Conservation (phyloP, 371 early-diverging fungal genomes). For the Rhizopus microsporus region DNA sequence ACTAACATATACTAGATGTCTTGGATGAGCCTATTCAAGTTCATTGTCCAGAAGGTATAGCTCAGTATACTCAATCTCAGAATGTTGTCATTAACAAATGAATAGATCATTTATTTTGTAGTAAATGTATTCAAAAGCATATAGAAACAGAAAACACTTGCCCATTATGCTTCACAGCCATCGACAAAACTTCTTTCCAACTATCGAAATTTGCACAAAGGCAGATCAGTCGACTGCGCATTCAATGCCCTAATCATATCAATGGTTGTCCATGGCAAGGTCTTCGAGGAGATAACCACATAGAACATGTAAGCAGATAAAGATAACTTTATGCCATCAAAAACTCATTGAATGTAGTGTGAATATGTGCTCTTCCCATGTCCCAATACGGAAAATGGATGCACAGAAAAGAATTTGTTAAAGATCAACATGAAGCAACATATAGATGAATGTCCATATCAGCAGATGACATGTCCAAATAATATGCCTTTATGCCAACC, state of each 20-base stretch:
- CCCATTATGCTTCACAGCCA: constrained; percentile 26
- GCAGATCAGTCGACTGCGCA: constrained; percentile 45
- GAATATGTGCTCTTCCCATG: constrained; percentile 28
- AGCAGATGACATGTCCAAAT: constrained; percentile 45
- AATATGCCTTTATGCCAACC: constrained; percentile 38
- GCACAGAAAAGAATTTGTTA: constrained; percentile 25
- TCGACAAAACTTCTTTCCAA: constrained; percentile 35
- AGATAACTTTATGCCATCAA: not conserved
- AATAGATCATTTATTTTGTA: constrained; percentile 54
- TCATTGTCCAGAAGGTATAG: constrained; percentile 54
- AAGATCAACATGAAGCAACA: constrained; percentile 31
- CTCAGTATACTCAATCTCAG: not conserved
- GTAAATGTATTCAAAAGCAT: constrained; percentile 37
- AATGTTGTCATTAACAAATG: not conserved
- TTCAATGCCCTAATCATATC: constrained; percentile 34
- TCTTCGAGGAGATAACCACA: constrained; percentile 37
- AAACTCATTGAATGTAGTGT: constrained; percentile 27
- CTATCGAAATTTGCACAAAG: constrained; percentile 50
- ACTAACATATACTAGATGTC: constrained; percentile 27
- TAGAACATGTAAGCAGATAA: constrained; percentile 27
- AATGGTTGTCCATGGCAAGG: constrained; percentile 51
- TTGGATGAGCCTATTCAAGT: constrained; percentile 56
- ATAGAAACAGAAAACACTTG: constrained; percentile 32
- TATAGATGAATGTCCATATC: constrained; percentile 32
- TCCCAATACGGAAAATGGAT: constrained; percentile 45